Evolutionary conservation across 371 early-diverging fungal genomes (phyloP), one percentile per base, ranked within the genome.

Genomic region (Capniomyces stellatus): DNA sequence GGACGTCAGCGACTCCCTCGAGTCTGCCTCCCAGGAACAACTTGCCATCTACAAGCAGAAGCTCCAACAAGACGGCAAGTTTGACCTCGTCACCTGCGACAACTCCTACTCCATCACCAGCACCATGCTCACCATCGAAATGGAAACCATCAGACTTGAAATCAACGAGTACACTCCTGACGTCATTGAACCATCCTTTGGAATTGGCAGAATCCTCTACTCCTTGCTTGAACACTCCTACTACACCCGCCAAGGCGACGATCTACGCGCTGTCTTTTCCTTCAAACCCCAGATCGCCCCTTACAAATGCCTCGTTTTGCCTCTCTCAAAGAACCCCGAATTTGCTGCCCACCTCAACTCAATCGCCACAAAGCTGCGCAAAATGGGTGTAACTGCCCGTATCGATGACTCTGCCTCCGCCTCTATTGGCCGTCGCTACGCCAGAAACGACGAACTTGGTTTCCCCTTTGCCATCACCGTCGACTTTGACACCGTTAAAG

Each of bases 121-220:
- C 43, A 81, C 76, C 42, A 76, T 89, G 73, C 69, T 92, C n/a
- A 70, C 73, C 40, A 76, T 80, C 55, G 75, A 82, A 55, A 72
- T 71, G 55, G 76, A 72, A 58, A 84, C 83, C 10, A 74, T 88
- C 50, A 89, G 82, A 39, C 85, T 86, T 55, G 75, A 83, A 58
- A 89, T 93, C 29, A 89, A 94, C 69, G 97, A 97, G 73, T 95
- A 83, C 72, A 84, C 81, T 10, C 99, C 99, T 41, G 92, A 88
- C 64, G 99, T 99, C 62, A 98, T 99, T 64, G 99, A 99, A 72
- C 99, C 99, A 41, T 98, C 98, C 25, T 99, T 99, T 73, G 99
- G 99, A 75, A 86, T 99, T 59, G 98, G 98, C 55, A 92, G 99
- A 64, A 98, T 99, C 58, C 74, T 99, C 50, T 97, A 98, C 72